These are phyloP conservation scores for Mycena amicta DNA, from an alignment of 768 basidiomycete genomes.

Conservation along the genomic window DNA sequence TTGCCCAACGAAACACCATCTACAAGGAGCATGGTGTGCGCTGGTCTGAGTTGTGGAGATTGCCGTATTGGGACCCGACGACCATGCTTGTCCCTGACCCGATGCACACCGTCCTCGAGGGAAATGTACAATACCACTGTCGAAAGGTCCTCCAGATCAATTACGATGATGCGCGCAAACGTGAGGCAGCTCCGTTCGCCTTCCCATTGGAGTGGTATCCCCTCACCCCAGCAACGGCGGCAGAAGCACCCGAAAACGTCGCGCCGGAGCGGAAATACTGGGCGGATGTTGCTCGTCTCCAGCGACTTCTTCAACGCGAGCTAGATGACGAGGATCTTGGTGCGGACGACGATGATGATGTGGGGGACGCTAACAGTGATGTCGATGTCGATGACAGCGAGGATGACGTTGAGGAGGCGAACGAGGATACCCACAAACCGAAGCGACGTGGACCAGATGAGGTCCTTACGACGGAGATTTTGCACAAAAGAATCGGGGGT, in stretches of 20 bases:
- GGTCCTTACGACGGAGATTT: not conserved
- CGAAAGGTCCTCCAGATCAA: slow-evolving; percentile 18
- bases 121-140: slow-evolving; percentile 22
- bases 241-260: not conserved
- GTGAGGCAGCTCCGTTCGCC: not conserved
- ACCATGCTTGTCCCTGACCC: slow-evolving; percentile 29
- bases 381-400: too few relatives aligned
- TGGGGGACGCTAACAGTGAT: not conserved
- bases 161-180: not conserved
- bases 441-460: not conserved
- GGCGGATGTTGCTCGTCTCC: not conserved
- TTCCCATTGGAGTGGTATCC: not conserved
- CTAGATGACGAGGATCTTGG: not conserved
- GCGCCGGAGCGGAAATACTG: not conserved
- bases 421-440: not conserved
- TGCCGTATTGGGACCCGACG: slow-evolving; percentile 32
- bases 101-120: slow-evolving; percentile 34
- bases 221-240: not conserved
- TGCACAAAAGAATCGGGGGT: not conserved
- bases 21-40: slow-evolving; percentile 21
- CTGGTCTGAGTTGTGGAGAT: slow-evolving; percentile 27
- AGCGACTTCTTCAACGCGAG: not conserved
- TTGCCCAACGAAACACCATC: slow-evolving; percentile 17
- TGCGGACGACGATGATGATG: not conserved
- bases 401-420: not conserved